Evolutionary conservation across 208 protist genomes (phyloP), one percentile per base, ranked within the genome.

Genomic region (Leishmania guyanensis): DNA sequence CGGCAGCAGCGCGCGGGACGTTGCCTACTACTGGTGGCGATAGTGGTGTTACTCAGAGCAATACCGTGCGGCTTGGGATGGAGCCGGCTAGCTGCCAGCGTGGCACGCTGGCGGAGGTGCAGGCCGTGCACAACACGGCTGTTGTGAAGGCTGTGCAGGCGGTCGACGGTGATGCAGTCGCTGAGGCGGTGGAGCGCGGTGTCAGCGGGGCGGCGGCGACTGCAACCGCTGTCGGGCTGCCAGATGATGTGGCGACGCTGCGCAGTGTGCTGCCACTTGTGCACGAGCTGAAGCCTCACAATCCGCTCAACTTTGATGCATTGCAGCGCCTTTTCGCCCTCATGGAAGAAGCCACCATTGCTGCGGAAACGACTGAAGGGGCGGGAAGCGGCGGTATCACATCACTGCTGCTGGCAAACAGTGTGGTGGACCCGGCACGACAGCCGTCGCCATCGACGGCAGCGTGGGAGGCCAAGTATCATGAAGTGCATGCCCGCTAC

Each of bases 251-350:
- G 14, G 33, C 85, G 20, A 84, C 84, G 46, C 58, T 97, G 33
- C 75, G 78, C 53, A 73, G 69, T 8, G 70, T 94, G 64, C 51
- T 92, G 17, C 77, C 86, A 1, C 79, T 84, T 53, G 88, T 97
- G 69, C 85, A 81, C 36, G 79, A 88, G 53, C 16, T 95, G 71
- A 88, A 91, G 80, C 93, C 93, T 10, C 85, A 82, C 36, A 80
- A 85, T 33, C 70, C 84, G 17, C 76, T 97, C 76, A 86, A 76
- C 81, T 97, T 89, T 84, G 92, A 95, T 39, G 88, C 87, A n/a
- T 84, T 91, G 62, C 82, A 78, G 68, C 86, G 86, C 20, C 88
- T 97, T 5, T 77, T 82, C 46, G 79, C 77, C n/a, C 26, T 95
- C 10, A 84, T 92, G 68, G 70, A 84, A n/a, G 62, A 88, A 8